Evolutionary conservation across 768 basidiomycete species (phyloP).

Genomic region (Brasilioporus rufonigricans): DNA sequence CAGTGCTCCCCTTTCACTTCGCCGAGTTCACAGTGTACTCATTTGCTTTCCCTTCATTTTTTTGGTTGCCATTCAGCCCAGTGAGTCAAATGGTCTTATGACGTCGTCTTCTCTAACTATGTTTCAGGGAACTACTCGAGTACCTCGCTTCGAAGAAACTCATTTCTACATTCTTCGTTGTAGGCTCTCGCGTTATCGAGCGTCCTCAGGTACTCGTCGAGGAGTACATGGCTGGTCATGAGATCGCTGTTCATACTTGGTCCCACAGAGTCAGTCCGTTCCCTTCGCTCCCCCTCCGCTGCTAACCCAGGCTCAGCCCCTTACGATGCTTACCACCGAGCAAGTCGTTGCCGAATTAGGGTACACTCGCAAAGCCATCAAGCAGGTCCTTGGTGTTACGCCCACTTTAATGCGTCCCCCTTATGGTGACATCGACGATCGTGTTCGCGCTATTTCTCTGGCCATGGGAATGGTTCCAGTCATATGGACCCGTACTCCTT

Average conservation of each 20-base stretch:
- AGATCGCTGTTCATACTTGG: constrained; percentile 90
- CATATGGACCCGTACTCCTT: constrained; percentile 77
- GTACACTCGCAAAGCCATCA: constrained; percentile 87
- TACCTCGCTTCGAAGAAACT: constrained; percentile 65
- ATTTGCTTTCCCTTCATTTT: neutral
- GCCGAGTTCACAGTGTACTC: neutral
- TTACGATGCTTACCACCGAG: constrained; percentile 71
- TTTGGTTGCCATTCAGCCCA: constrained; percentile 48
- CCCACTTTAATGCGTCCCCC: constrained; percentile 80
- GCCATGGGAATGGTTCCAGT: constrained; percentile 92
- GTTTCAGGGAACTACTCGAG: constrained; percentile 59
- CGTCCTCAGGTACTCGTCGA: constrained; percentile 71
- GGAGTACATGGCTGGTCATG: constrained; percentile 78
- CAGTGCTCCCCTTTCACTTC: constrained; percentile 30
- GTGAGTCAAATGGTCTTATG: constrained; percentile 33
- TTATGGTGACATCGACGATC: constrained; percentile 87
- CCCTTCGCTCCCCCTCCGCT: neutral
- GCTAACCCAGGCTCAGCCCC: constrained; percentile 39
- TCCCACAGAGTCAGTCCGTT: constrained; percentile 59
- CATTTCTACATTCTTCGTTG: constrained; percentile 87
- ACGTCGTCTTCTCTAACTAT: neutral
- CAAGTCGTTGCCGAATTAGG: constrained; percentile 92
- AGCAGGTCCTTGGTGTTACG: constrained; percentile 68
- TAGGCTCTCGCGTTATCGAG: constrained; percentile 82
- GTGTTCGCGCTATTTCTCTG: constrained; percentile 84